phyloP scores from a whole-genome alignment of 306 rosid species.

The Vigna nakashimae region DNA sequence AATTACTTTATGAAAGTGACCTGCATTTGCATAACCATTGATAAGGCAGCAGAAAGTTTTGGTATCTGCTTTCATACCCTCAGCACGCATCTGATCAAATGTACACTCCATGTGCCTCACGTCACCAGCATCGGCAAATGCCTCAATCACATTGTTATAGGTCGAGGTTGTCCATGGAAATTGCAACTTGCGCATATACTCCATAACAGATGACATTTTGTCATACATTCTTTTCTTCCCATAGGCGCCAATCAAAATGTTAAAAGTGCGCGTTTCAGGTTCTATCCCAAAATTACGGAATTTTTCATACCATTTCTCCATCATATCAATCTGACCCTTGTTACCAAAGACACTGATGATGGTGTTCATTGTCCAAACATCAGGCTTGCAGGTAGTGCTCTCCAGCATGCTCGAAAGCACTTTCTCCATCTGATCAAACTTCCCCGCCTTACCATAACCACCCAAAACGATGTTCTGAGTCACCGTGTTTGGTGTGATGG shows the following conservation, averaged over 20 bases:
- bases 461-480: constrained; percentile 90
- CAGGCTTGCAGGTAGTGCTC: constrained; percentile 81
- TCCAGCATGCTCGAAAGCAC: constrained; percentile 85
- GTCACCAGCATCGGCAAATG: constrained; percentile 91
- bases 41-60: constrained; percentile 96
- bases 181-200: constrained; percentile 93
- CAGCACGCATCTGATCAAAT: constrained; percentile 95
- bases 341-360: constrained; percentile 91
- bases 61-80: constrained; percentile 92
- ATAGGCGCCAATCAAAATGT: constrained; percentile 89
- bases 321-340: constrained; percentile 82
- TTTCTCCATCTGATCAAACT: constrained; percentile 89
- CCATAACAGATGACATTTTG: constrained; percentile 98
- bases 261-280: constrained; percentile 96
- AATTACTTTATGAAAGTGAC: constrained; percentile 92
- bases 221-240: constrained; percentile 93
- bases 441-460: constrained; percentile 93
- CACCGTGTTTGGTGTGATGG: constrained; percentile 76
- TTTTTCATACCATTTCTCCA: constrained; percentile 98
- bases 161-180: constrained; percentile 98
- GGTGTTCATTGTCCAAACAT: constrained; percentile 97
- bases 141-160: constrained; percentile 94
- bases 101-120: constrained; percentile 92
- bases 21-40: constrained; percentile 93
- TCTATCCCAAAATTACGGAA: constrained; percentile 89